These are phyloP conservation scores for Lentinus brumalis DNA, from an alignment of 768 basidiomycete species.

Conservation along the genomic window DNA sequence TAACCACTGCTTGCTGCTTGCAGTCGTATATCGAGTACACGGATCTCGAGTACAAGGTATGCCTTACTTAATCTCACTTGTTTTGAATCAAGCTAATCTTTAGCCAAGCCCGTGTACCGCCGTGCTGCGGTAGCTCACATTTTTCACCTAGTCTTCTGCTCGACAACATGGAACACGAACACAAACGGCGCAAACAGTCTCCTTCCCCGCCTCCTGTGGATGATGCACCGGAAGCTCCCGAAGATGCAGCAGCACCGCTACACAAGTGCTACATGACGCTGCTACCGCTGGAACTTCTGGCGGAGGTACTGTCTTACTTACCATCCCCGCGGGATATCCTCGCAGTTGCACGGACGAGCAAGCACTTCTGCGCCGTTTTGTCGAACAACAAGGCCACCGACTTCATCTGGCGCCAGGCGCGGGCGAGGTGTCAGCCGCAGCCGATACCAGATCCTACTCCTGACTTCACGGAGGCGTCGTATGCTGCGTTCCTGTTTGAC, in stretches of 20 bases:
- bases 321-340: slow-evolving; percentile 58
- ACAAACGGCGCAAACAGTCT: no score
- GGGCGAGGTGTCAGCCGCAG: slow-evolving; percentile 37
- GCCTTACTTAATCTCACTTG: no score
- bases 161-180: no score
- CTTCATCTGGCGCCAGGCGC: slow-evolving; percentile 62
- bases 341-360: slow-evolving; percentile 59
- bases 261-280: slow-evolving; percentile 8
- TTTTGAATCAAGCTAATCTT: no score
- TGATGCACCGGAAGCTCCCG: no score
- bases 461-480: slow-evolving; percentile 55
- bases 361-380: slow-evolving; percentile 52
- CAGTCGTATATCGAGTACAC: no score
- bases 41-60: no score
- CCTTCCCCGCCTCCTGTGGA: no score
- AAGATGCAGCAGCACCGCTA: slow-evolving; percentile 41
- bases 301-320: slow-evolving; percentile 58
- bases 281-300: slow-evolving; percentile 64
- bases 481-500: slow-evolving; percentile 68
- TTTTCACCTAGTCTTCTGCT: no score
- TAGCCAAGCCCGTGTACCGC: no score
- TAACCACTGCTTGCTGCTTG: no score
- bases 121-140: no score
- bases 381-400: slow-evolving; percentile 42
- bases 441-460: slow-evolving; percentile 46